Percentiles rank a stretch among this genome's conserved stretches.
Evolutionary conservation across 192 early-diverging fungal species (phyloP).

Genomic region (Umbelopsis vinacea): DNA sequence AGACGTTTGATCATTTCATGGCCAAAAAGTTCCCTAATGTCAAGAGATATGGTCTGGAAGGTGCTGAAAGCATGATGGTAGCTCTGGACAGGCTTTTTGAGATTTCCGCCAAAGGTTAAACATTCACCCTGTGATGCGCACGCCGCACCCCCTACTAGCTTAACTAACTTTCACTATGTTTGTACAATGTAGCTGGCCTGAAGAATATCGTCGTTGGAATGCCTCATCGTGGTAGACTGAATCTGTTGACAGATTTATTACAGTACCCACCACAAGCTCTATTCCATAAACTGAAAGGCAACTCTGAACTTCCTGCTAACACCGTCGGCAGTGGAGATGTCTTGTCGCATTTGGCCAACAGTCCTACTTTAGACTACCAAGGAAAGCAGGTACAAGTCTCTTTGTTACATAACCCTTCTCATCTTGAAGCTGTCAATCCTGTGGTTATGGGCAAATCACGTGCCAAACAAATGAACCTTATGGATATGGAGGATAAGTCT

Average conservation of each 20-base stretch:
- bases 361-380: slow-evolving; percentile 76
- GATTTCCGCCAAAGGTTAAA: slow-evolving; percentile 61
- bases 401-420: slow-evolving; percentile 96
- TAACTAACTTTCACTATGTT: background rate
- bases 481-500: slow-evolving; percentile 60
- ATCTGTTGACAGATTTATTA: slow-evolving; percentile 88
- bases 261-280: slow-evolving; percentile 79
- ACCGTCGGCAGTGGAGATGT: slow-evolving; percentile 90
- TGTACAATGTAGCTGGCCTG: slow-evolving; percentile 59
- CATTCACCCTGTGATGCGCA: too few relatives aligned
- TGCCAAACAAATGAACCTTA: slow-evolving; percentile 87
- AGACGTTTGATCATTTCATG: slow-evolving; percentile 98
- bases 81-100: slow-evolving; percentile 88
- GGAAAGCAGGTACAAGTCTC: slow-evolving; percentile 76
- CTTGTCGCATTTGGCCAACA: slow-evolving; percentile 85
- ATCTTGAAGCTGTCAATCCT: slow-evolving; percentile 96
- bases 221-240: slow-evolving; percentile 96
- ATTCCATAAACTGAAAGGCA: slow-evolving; percentile 95
- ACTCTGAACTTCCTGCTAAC: slow-evolving; percentile 83
- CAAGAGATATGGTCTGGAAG: slow-evolving; percentile 96
- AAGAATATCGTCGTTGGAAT: slow-evolving; percentile 90
- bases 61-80: slow-evolving; percentile 95
- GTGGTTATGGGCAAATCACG: slow-evolving; percentile 96
- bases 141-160: background rate
- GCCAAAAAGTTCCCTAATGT: slow-evolving; percentile 95